A percentile compares a stretch with the other conserved stretches of the same genome.
Conservation (phyloP, 176 grass and related monocot genomes). For the Aegilops umbellulata region DNA sequence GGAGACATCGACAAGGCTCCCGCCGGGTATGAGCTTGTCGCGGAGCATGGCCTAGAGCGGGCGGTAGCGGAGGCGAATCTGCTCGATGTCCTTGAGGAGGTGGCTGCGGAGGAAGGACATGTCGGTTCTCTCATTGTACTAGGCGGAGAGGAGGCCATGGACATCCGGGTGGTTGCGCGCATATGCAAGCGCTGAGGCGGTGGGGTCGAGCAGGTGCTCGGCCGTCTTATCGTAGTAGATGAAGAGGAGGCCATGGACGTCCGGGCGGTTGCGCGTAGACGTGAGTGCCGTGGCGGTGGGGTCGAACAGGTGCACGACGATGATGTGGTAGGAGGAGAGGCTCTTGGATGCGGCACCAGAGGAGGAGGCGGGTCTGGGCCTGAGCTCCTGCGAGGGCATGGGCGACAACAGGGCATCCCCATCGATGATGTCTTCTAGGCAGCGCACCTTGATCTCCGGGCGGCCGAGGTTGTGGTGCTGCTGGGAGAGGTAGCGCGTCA, state of each 20-base stretch:
- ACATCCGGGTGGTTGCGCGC: too few relatives aligned
- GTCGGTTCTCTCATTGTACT: too few relatives aligned
- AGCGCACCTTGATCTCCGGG: neutral
- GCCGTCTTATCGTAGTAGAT: constrained; percentile 75
- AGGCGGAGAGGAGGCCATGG: too few relatives aligned
- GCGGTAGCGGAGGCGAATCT: constrained; percentile 61
- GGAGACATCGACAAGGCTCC: constrained; percentile 41
- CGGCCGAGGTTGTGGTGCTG: too few relatives aligned
- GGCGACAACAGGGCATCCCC: neutral
- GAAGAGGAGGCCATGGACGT: constrained; percentile 31
- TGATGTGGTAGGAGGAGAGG: too few relatives aligned
- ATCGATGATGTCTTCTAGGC: neutral
- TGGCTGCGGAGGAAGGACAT: constrained; percentile 60
- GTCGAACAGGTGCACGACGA: too few relatives aligned
- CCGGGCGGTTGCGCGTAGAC: neutral
- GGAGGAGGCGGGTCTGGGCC: too few relatives aligned
- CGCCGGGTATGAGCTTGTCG: constrained; percentile 20
- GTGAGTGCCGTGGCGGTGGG: constrained; percentile 35
- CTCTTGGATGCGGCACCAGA: too few relatives aligned
- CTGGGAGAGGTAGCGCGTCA: neutral
- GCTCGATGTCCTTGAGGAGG: constrained; percentile 74
- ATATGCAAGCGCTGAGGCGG: too few relatives aligned
- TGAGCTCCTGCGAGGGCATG: neutral
- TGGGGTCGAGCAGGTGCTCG: neutral
- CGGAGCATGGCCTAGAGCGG: constrained; percentile 68